Percentiles rank a stretch among this genome's conserved stretches.
Evolutionary conservation across 129 eudicot genomes (phyloP).

Genomic region (Cynara cardunculus): DNA sequence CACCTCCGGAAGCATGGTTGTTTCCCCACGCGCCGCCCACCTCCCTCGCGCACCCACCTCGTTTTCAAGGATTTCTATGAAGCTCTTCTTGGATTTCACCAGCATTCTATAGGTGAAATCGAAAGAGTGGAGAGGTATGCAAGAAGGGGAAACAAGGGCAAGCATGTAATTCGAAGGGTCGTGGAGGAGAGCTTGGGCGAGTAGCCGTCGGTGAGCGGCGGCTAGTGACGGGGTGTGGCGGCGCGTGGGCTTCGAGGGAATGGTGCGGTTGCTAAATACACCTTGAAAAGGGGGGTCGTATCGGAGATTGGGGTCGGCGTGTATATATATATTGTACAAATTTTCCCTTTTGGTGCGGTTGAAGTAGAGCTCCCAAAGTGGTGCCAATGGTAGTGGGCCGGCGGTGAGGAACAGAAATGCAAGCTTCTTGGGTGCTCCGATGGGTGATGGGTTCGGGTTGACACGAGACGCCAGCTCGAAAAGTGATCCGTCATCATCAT

Average conservation of each 20-base stretch:
- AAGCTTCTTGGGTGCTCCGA: slow-evolving; percentile 40
- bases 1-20: slow-evolving; percentile 75
- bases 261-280: slow-evolving; percentile 57
- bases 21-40: slow-evolving; percentile 88
- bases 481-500: slow-evolving; percentile 34
- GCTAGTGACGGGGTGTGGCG: slow-evolving; percentile 59
- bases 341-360: slow-evolving; percentile 25
- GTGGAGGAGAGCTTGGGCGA: slow-evolving; percentile 67
- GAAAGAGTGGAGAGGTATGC: slow-evolving; percentile 79
- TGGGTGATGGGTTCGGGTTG: slow-evolving; percentile 31
- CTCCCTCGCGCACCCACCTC: slow-evolving; percentile 54
- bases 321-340: slow-evolving; percentile 72
- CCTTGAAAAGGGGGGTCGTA: slow-evolving; percentile 44
- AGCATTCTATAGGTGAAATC: slow-evolving; percentile 49
- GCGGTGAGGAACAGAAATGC: slow-evolving; percentile 83
- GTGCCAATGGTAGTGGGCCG: slow-evolving; percentile 54
- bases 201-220: slow-evolving; percentile 59
- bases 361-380: slow-evolving; percentile 79
- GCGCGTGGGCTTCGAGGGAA: slow-evolving; percentile 75
- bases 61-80: slow-evolving; percentile 56
- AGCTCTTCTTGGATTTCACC: slow-evolving; percentile 45
- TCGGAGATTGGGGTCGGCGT: slow-evolving; percentile 53
- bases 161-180: slow-evolving; percentile 65
- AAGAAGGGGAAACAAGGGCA: slow-evolving; percentile 68
- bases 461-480: slow-evolving; percentile 45